Conservation (phyloP, 2,329 filamentous ascomycete species). For the Claviceps spartinae region DNA sequence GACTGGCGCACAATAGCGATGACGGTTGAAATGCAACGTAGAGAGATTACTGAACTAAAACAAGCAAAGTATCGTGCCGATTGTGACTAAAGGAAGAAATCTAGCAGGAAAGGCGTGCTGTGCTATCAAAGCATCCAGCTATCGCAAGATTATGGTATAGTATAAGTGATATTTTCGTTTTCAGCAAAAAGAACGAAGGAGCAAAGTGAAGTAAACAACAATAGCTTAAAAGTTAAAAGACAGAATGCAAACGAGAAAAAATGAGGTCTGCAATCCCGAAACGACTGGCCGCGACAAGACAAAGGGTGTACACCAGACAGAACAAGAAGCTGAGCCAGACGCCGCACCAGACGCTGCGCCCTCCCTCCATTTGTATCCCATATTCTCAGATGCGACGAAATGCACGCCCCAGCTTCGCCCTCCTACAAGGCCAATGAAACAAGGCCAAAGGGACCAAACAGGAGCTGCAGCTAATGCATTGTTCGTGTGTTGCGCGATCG, state of each 20-base stretch:
- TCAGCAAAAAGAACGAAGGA: too few species aligned
- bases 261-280: too few species aligned
- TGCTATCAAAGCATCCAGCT: not conserved
- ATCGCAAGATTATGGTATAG: not conserved
- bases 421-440: not conserved
- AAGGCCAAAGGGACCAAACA: too few species aligned
- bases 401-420: not conserved
- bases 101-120: not conserved
- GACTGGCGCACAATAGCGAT: not conserved
- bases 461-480: not conserved
- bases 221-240: too few species aligned
- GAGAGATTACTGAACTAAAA: not conserved
- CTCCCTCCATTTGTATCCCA: constrained; percentile 1
- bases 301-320: not conserved
- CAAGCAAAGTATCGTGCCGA: not conserved
- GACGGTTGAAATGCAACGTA: not conserved
- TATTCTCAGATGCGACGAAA: not conserved
- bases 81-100: not conserved
- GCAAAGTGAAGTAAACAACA: too few species aligned
- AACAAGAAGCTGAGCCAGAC: constrained; percentile 3
- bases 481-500: not conserved
- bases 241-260: too few species aligned
- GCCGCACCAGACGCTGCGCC: not conserved
- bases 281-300: too few species aligned
- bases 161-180: too few species aligned